Evolutionary conservation across 805 yeast species (phyloP).

Genomic region (Lachancea thermotolerans): DNA sequence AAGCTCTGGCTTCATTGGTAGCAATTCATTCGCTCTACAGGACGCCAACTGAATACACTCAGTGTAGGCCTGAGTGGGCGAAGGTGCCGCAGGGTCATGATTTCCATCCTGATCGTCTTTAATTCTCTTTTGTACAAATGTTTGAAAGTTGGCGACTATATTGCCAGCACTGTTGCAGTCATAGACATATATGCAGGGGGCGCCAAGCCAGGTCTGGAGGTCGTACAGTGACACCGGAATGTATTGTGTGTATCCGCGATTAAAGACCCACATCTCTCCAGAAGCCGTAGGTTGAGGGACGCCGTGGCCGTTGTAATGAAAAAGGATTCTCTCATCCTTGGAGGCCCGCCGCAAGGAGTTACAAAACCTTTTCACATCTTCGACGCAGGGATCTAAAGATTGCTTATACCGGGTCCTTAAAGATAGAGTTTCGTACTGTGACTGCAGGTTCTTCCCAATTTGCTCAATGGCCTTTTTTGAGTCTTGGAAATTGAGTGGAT

Average conservation of each 20-base stretch:
- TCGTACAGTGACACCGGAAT: constrained; percentile 95
- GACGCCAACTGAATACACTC: constrained; percentile 94
- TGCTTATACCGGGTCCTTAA: constrained; percentile 85
- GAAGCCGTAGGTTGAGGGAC: constrained; percentile 95
- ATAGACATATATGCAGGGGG: constrained; percentile 91
- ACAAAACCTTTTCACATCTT: constrained; percentile 88
- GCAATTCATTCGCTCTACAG: constrained; percentile 73
- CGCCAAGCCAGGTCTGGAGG: constrained; percentile 94
- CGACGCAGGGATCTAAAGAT: constrained; percentile 89
- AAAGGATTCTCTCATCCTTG: constrained; percentile 84
- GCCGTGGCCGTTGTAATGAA: constrained; percentile 97
- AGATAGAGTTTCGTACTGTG: constrained; percentile 84
- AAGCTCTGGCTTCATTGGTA: constrained; percentile 88
- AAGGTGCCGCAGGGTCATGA: constrained; percentile 37
- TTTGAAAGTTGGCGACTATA: constrained; percentile 80
- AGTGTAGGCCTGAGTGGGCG: constrained; percentile 47
- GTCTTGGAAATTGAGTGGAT: constrained; percentile 75
- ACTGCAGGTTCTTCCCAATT: constrained; percentile 80
- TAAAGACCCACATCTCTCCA: constrained; percentile 98
- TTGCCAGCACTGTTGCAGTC: constrained; percentile 95
- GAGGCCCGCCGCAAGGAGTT: constrained; percentile 83
- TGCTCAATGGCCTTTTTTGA: constrained; percentile 86
- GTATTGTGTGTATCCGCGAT: constrained; percentile 93
- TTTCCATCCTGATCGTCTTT: constrained; percentile 70
- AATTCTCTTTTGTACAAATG: constrained; percentile 82